Evolutionary conservation across 2,329 filamentous ascomycete genomes (phyloP).

Genomic region (Emmonsia crescens): DNA sequence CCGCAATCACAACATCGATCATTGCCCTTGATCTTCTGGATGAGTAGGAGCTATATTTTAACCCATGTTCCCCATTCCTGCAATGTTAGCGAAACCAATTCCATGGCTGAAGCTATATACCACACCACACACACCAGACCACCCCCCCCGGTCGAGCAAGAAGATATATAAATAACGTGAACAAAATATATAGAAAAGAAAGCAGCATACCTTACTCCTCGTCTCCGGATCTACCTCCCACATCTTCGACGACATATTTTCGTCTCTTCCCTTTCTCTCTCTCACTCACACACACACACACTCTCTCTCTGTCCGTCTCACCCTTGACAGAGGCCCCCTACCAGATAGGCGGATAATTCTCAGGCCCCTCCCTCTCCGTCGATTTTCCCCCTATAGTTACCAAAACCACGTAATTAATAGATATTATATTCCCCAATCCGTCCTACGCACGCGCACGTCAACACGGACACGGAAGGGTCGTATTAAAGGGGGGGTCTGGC

Average conservation of each 20-base stretch:
- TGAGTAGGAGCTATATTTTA: conserved; percentile 64
- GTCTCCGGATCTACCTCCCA: conserved; percentile 99
- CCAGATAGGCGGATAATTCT: no score
- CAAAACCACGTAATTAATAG: not conserved
- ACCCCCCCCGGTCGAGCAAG: not conserved
- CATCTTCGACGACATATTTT: conserved; percentile 53
- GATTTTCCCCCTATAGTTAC: no score
- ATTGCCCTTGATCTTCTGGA: conserved; percentile 85
- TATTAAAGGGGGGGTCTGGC: not conserved
- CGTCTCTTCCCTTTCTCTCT: conserved; percentile 14
- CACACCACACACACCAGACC: not conserved
- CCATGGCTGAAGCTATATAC: not conserved
- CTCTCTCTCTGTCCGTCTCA: not conserved
- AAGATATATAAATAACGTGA: not conserved
- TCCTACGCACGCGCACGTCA: not conserved
- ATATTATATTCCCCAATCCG: not conserved
- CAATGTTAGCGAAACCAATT: not conserved
- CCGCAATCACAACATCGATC: conserved; percentile 89
- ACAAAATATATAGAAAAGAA: not conserved
- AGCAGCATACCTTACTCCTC: conserved; percentile 64
- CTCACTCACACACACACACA: not conserved
- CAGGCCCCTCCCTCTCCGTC: no score
- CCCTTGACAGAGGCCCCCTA: no score
- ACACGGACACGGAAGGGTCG: no score
- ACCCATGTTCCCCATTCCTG: not conserved